These are phyloP conservation scores for Globisporangium carolinianum DNA, from an alignment of 352 stramenopile genomes.

Conservation along the genomic window DNA sequence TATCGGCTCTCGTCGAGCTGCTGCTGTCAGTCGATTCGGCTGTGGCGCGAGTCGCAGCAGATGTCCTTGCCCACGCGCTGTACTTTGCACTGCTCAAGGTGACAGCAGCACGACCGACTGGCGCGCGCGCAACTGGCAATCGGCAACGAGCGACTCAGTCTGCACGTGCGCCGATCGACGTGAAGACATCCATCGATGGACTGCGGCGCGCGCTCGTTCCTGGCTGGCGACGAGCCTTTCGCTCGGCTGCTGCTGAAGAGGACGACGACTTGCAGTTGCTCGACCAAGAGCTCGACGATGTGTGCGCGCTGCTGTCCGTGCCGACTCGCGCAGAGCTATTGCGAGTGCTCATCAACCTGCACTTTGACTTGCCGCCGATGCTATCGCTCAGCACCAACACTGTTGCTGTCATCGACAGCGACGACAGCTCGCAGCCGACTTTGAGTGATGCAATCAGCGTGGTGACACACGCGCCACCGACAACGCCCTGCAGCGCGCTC, in stretches of 20 bases:
- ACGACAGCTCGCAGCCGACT: too few species aligned
- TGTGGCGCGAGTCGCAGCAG: not conserved
- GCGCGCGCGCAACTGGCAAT: too few species aligned
- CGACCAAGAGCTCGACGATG: constrained; percentile 3
- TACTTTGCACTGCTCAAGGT: constrained; percentile 10
- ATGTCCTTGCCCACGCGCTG: constrained; percentile 11
- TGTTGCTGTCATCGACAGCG: too few species aligned
- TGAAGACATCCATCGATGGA: not conserved
- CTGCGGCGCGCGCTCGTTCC: constrained; percentile 4
- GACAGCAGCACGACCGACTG: not conserved
- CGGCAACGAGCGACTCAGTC: too few species aligned
- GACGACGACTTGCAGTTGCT: constrained; percentile 7
- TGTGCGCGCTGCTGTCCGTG: not conserved
- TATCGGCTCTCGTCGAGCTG: constrained; percentile 3
- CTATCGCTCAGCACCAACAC: not conserved
- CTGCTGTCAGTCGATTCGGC: constrained; percentile 1
- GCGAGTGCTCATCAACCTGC: constrained; percentile 3
- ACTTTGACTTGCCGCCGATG: not conserved
- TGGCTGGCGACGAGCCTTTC: constrained; percentile 6
- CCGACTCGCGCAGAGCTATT: constrained; percentile 4
- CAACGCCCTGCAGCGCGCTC: not conserved
- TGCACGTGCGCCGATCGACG: not conserved
- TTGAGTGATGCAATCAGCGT: not conserved
- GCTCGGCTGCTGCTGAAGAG: not conserved
- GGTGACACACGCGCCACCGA: not conserved